These are phyloP conservation scores for Hemileccinum rubropunctum DNA, from an alignment of 768 basidiomycete genomes.

Conservation along the genomic window DNA sequence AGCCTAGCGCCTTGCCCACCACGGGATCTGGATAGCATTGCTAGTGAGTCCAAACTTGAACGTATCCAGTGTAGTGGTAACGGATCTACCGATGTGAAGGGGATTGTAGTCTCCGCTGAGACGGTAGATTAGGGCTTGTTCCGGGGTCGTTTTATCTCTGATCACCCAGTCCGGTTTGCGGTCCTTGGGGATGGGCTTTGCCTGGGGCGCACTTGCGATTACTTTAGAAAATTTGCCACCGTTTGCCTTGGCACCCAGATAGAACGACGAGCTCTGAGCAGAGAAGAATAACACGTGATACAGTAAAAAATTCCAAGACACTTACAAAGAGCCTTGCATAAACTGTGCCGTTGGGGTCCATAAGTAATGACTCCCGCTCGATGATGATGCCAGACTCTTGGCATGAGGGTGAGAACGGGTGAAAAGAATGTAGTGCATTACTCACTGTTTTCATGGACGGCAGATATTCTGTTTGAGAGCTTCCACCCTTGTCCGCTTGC, in stretches of 20 bases:
- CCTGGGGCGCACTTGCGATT: slow-evolving; percentile 58
- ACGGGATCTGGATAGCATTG: slow-evolving; percentile 51
- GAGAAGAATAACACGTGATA: background rate
- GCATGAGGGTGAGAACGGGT: background rate
- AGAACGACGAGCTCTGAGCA: slow-evolving; percentile 61
- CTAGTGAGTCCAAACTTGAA: background rate
- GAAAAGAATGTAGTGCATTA: background rate
- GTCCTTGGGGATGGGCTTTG: slow-evolving; percentile 59
- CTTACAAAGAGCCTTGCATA: slow-evolving; percentile 65
- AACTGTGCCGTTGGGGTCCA: slow-evolving; percentile 56
- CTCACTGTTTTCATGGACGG: slow-evolving; percentile 81
- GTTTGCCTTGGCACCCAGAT: slow-evolving; percentile 63
- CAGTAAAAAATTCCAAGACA: background rate
- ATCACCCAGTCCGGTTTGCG: slow-evolving; percentile 60
- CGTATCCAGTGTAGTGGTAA: background rate
- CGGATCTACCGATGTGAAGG: slow-evolving; percentile 59
- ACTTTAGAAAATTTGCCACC: slow-evolving; percentile 60
- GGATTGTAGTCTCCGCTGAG: slow-evolving; percentile 81
- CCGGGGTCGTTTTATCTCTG: slow-evolving; percentile 57
- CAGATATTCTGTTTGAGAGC: slow-evolving; percentile 60
- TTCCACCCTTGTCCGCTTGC: slow-evolving; percentile 82
- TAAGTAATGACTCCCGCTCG: slow-evolving; percentile 58
- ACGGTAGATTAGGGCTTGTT: slow-evolving; percentile 70
- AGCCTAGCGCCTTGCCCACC: slow-evolving; percentile 70
- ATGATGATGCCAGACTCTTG: slow-evolving; percentile 75